Conservation (phyloP, 371 early-diverging fungal genomes). For the Mucor lusitanicus region DNA sequence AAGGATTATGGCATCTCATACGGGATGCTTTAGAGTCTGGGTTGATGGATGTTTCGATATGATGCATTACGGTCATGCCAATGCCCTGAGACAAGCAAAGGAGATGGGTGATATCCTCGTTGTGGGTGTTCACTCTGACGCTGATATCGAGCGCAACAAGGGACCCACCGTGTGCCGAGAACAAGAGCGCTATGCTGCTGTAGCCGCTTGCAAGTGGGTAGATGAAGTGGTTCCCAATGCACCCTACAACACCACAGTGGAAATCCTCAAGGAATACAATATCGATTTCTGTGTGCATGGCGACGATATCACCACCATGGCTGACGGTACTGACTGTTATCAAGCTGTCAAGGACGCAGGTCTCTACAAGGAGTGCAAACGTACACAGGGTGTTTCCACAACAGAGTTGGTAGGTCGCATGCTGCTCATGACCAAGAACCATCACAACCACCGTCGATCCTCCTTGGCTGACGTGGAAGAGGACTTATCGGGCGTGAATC, state of each 20-base stretch:
- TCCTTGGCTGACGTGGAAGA: constrained; percentile 22
- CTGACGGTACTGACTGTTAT: constrained; percentile 96
- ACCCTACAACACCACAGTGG: constrained; percentile 90
- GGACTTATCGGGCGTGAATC: constrained; percentile 63
- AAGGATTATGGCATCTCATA: not conserved
- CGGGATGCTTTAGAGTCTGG: constrained; percentile 62
- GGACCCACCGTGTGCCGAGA: constrained; percentile 96
- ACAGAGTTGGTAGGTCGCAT: constrained; percentile 96
- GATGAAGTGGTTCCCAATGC: constrained; percentile 92
- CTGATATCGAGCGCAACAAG: constrained; percentile 89
- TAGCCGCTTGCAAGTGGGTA: constrained; percentile 96
- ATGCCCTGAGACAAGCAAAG: constrained; percentile 94
- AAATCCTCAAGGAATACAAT: constrained; percentile 78
- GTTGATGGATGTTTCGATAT: constrained; percentile 96
- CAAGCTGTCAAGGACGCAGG: constrained; percentile 93
- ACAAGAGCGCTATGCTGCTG: constrained; percentile 92
- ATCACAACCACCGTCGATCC: constrained; percentile 65
- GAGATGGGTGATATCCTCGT: constrained; percentile 92
- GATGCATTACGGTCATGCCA: constrained; percentile 97
- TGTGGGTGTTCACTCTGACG: constrained; percentile 96
- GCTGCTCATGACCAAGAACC: constrained; percentile 90
- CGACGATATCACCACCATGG: constrained; percentile 93
- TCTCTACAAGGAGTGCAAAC: constrained; percentile 91
- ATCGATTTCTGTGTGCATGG: constrained; percentile 96
- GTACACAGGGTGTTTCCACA: constrained; percentile 92